phyloP scores from a whole-genome alignment of 768 basidiomycete genomes.

The Agaricus subrufescens region DNA sequence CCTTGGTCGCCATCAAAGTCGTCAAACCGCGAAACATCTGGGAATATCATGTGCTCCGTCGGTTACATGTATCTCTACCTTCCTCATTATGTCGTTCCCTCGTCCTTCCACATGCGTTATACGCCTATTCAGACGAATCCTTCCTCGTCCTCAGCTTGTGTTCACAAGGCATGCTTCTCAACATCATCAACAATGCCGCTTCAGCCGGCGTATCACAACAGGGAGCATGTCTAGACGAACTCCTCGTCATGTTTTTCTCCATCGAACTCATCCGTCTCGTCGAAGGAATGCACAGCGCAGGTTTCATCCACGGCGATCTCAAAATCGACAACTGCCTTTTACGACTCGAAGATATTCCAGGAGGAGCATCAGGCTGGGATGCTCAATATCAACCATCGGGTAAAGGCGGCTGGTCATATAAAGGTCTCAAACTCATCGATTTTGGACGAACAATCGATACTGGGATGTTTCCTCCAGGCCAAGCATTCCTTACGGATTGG shows the following conservation, averaged over 20 bases:
- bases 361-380: slow-evolving; percentile 65
- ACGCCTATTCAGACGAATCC: slow-evolving; percentile 85
- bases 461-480: slow-evolving; percentile 69
- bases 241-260: slow-evolving; percentile 92
- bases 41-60: slow-evolving; percentile 86
- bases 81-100: slow-evolving; percentile 58
- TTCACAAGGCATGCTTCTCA: slow-evolving; percentile 87
- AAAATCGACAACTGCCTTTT: slow-evolving; percentile 99
- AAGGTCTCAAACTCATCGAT: slow-evolving; percentile 93
- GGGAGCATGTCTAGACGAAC: slow-evolving; percentile 83
- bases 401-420: slow-evolving; percentile 77
- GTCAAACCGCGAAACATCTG: slow-evolving; percentile 86
- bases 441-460: slow-evolving; percentile 96
- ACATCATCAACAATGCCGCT: slow-evolving; percentile 83
- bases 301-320: slow-evolving; percentile 96
- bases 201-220: slow-evolving; percentile 73
- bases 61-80: slow-evolving; percentile 69
- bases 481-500: slow-evolving; percentile 87
- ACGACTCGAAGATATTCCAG: slow-evolving; percentile 79
- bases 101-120: slow-evolving; percentile 73
- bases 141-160: slow-evolving; percentile 86
- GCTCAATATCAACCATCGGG: slow-evolving; percentile 75
- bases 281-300: slow-evolving; percentile 73
- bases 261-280: slow-evolving; percentile 82
- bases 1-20: slow-evolving; percentile 83